Conservation (phyloP, 1,284 basidiomycete genomes). For the Cutaneotrichosporon cyanovorans region DNA sequence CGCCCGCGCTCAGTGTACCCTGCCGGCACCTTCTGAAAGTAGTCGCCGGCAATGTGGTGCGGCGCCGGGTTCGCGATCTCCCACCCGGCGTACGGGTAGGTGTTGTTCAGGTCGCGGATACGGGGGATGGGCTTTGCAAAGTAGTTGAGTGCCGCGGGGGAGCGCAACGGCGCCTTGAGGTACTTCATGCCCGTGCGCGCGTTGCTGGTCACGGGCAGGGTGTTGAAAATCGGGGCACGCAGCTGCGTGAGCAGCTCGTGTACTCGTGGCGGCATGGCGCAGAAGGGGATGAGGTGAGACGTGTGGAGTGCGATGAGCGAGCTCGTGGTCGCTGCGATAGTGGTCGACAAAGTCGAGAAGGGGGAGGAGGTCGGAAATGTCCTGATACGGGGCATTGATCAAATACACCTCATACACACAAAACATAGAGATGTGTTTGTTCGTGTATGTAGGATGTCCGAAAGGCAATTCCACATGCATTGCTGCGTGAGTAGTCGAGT, state of each 20-base stretch:
- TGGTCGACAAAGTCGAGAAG: too few relatives aligned
- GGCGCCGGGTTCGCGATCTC: slow-evolving; percentile 18
- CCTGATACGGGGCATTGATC: too few relatives aligned
- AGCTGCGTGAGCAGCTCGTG: slow-evolving; percentile 29
- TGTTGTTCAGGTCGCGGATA: slow-evolving; percentile 15
- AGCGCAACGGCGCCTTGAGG: slow-evolving; percentile 63
- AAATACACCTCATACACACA: too few relatives aligned
- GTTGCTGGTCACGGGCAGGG: slow-evolving; percentile 69
- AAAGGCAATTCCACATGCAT: too few relatives aligned
- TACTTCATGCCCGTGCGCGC: slow-evolving; percentile 77
- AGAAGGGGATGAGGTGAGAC: too few relatives aligned
- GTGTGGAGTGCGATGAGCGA: too few relatives aligned
- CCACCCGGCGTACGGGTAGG: slow-evolving; percentile 30
- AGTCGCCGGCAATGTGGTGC: slow-evolving; percentile 17
- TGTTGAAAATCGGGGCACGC: slow-evolving; percentile 61
- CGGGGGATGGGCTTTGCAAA: slow-evolving; percentile 37
- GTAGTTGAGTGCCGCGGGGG: slow-evolving; percentile 69
- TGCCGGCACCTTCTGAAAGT: slow-evolving; percentile 27
- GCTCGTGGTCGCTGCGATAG: too few relatives aligned
- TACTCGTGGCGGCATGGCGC: slow-evolving; percentile 20
- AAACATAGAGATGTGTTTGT: too few relatives aligned
- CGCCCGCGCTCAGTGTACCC: too few relatives aligned
- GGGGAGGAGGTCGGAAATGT: too few relatives aligned
- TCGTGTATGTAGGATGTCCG: too few relatives aligned
- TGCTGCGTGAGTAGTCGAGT: too few relatives aligned